These are phyloP conservation scores for Thelonectria olida DNA, from an alignment of 2,329 filamentous ascomycete genomes.

Conservation along the genomic window DNA sequence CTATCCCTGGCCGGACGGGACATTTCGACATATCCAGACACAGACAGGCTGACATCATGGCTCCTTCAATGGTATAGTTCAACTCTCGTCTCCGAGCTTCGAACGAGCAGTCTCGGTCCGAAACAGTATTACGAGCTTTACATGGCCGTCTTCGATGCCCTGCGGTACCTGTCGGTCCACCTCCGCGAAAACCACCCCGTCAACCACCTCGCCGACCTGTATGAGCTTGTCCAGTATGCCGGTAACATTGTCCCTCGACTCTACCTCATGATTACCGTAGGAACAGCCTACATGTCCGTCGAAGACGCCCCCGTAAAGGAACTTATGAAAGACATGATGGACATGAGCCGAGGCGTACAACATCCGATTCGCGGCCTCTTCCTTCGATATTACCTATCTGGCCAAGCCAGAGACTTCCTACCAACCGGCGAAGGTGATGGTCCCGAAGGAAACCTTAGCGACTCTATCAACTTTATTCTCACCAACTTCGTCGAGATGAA, in stretches of 20 bases:
- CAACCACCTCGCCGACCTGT: conserved; percentile 97
- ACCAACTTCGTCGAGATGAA: conserved; percentile 99
- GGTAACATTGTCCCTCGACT: conserved; percentile 96
- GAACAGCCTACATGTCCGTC: conserved; percentile 98
- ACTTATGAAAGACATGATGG: conserved; percentile 99
- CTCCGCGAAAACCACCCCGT: conserved; percentile 97
- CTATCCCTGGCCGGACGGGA: conserved; percentile 17
- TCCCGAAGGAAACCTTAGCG: conserved; percentile 93
- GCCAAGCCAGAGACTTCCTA: conserved; percentile 90
- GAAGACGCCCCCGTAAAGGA: conserved; percentile 98
- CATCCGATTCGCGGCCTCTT: conserved; percentile 96
- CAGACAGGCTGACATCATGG: conserved; percentile 13
- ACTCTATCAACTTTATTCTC: conserved; percentile 97
- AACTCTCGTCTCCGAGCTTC: conserved; percentile 96
- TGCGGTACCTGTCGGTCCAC: conserved; percentile 95
- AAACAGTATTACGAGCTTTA: conserved; percentile 99
- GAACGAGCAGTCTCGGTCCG: conserved; percentile 95
- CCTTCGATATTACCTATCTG: conserved; percentile 93
- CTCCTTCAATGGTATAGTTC: conserved; percentile 68
- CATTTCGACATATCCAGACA: conserved; percentile 13
- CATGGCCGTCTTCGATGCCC: conserved; percentile 98
- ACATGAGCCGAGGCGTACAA: conserved; percentile 98
- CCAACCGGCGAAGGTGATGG: conserved; percentile 86
- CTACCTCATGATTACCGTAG: conserved; percentile 99
- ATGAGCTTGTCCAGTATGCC: conserved; percentile 97